Conservation (phyloP, 2,329 filamentous ascomycete species). For the Gremmenia infestans region DNA sequence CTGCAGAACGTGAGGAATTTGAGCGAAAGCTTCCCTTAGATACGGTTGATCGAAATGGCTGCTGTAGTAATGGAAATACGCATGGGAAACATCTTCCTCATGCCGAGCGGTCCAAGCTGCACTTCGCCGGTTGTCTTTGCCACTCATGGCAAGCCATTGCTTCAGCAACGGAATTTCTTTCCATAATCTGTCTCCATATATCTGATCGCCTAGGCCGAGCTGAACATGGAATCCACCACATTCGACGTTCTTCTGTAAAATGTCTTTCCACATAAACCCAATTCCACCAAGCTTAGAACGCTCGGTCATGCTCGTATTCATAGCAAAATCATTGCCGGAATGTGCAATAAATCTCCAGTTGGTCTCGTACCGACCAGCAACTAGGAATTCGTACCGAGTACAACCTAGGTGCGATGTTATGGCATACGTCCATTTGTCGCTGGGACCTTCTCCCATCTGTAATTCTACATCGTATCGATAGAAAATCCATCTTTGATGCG, state of each 20-base stretch:
- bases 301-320: slow-evolving; percentile 82
- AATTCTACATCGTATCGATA: slow-evolving; percentile 92
- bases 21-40: slow-evolving; percentile 89
- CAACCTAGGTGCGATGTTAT: slow-evolving; percentile 96
- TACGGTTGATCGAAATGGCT: slow-evolving; percentile 98
- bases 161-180: slow-evolving; percentile 90
- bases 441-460: slow-evolving; percentile 77
- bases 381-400: slow-evolving; percentile 95
- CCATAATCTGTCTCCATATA: slow-evolving; percentile 93
- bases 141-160: slow-evolving; percentile 91
- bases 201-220: slow-evolving; percentile 86
- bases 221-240: slow-evolving; percentile 95
- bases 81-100: slow-evolving; percentile 91
- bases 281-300: slow-evolving; percentile 80
- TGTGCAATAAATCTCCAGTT: slow-evolving; percentile 96
- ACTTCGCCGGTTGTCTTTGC: slow-evolving; percentile 87
- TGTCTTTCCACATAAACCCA: slow-evolving; percentile 98
- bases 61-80: slow-evolving; percentile 98
- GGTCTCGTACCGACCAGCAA: slow-evolving; percentile 83
- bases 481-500: slow-evolving; percentile 91
- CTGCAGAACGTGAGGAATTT: slow-evolving; percentile 90
- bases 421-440: slow-evolving; percentile 92
- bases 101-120: slow-evolving; percentile 89
- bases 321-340: slow-evolving; percentile 91
- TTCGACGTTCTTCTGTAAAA: slow-evolving; percentile 93